Percentiles rank a stretch among this genome's conserved stretches.
phyloP scores from a whole-genome alignment of 768 basidiomycete species.

The Boletus pseudopeckii region DNA sequence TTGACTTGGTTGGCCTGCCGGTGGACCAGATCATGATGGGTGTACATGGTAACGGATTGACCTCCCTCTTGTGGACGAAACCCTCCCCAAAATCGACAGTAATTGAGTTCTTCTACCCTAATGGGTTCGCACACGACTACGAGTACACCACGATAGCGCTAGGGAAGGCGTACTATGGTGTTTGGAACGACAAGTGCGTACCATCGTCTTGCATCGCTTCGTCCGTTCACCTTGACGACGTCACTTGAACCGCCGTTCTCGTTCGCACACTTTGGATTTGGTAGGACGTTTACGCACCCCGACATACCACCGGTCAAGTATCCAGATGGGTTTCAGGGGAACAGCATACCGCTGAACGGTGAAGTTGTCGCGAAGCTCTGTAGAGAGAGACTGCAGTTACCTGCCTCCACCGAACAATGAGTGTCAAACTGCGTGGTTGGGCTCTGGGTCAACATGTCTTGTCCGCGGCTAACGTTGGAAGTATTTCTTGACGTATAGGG shows the following conservation, averaged over 20 bases:
- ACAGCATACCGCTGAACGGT: constrained; percentile 80
- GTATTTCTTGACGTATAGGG: too few species aligned
- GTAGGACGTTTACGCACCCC: constrained; percentile 72
- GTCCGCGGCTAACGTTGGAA: not conserved
- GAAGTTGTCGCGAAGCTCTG: constrained; percentile 60
- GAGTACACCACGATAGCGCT: constrained; percentile 77
- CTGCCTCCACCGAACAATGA: not conserved
- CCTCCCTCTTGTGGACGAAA: constrained; percentile 90
- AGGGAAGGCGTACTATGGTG: constrained; percentile 80
- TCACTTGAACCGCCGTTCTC: not conserved
- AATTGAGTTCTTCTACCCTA: constrained; percentile 87
- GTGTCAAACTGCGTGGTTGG: not conserved
- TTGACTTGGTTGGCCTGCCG: not conserved
- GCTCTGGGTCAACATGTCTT: not conserved
- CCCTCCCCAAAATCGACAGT: constrained; percentile 79
- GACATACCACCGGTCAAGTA: constrained; percentile 65
- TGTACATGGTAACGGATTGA: constrained; percentile 90
- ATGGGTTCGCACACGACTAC: constrained; percentile 84
- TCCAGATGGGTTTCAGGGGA: constrained; percentile 88
- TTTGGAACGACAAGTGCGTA: constrained; percentile 72
- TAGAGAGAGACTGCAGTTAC: constrained; percentile 44
- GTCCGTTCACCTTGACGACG: not conserved
- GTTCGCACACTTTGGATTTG: not conserved
- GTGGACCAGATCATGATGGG: constrained; percentile 81
- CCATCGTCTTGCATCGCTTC: not conserved